Conservation (phyloP, 2,329 filamentous ascomycete species). For the Alternaria angustiovoidea region DNA sequence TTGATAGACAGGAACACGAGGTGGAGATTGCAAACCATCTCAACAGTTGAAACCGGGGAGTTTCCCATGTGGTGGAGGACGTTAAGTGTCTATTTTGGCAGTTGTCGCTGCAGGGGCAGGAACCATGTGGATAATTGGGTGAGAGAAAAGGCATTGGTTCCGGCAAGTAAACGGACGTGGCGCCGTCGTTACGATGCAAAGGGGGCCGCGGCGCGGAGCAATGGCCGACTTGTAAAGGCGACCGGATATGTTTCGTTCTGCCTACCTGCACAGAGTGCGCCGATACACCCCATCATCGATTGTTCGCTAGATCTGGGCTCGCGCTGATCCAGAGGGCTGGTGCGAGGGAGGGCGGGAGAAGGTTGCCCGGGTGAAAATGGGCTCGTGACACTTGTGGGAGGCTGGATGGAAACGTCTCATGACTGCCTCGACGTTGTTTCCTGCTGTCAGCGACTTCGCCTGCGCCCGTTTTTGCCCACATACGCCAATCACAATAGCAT, state of each 20-base stretch:
- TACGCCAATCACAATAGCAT: slow-evolving; percentile 3
- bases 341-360: neutral
- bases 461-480: neutral
- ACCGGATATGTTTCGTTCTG: slow-evolving; percentile 2
- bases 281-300: slow-evolving; percentile 1
- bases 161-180: slow-evolving; percentile 4
- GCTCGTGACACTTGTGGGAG: slow-evolving; percentile 7
- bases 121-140: slow-evolving; percentile 9
- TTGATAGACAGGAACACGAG: neutral
- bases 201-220: slow-evolving; percentile 4
- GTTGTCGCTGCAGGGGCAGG: slow-evolving; percentile 8
- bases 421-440: slow-evolving; percentile 14
- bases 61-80: neutral
- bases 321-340: neutral
- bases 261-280: neutral
- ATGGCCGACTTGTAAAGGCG: slow-evolving; percentile 6
- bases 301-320: neutral
- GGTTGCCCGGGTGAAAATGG: slow-evolving; percentile 1
- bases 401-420: slow-evolving; percentile 8
- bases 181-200: slow-evolving; percentile 4
- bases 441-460: neutral
- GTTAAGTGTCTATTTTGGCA: slow-evolving; percentile 10
- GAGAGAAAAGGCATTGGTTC: slow-evolving; percentile 1
- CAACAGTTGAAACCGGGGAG: neutral
- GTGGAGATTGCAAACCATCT: slow-evolving; percentile 1